Evolutionary conservation across 768 basidiomycete species (phyloP).

Genomic region (Boletales sp.): DNA sequence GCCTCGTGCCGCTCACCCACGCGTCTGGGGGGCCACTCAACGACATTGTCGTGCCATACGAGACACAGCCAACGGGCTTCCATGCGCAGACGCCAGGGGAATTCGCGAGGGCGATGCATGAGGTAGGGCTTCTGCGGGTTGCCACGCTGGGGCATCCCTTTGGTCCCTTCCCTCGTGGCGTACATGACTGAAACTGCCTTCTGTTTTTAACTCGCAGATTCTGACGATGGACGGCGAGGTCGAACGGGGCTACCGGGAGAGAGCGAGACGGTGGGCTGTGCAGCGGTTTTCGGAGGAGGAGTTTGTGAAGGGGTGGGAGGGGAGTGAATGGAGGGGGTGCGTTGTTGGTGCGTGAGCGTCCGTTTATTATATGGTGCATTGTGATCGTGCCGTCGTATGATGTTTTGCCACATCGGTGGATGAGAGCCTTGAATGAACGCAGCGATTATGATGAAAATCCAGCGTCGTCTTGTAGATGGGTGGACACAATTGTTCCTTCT

Average conservation of each 20-base stretch:
- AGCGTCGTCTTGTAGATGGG: too few relatives aligned
- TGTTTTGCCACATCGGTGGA: too few relatives aligned
- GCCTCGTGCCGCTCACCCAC: constrained; percentile 87
- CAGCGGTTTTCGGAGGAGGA: constrained; percentile 72
- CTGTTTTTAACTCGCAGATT: constrained; percentile 13
- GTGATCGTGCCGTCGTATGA: too few relatives aligned
- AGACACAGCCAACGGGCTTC: constrained; percentile 74
- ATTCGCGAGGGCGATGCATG: constrained; percentile 67
- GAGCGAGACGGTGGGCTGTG: constrained; percentile 70
- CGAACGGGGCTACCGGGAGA: constrained; percentile 57
- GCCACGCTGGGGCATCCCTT: too few relatives aligned
- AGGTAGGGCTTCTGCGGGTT: constrained; percentile 29
- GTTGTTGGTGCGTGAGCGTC: constrained; percentile 6
- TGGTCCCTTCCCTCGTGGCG: constrained; percentile 1
- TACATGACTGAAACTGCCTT: constrained; percentile 10
- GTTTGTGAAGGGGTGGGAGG: constrained; percentile 75
- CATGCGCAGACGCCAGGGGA: constrained; percentile 66
- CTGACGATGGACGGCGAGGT: constrained; percentile 53
- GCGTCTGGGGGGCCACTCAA: constrained; percentile 88
- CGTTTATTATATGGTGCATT: too few relatives aligned
- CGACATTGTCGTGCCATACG: constrained; percentile 85
- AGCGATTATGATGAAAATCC: too few relatives aligned
- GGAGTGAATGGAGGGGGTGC: constrained; percentile 54
- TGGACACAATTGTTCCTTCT: too few relatives aligned
- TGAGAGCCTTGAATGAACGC: too few relatives aligned